Percentiles rank a stretch among this genome's conserved stretches.
phyloP scores from a whole-genome alignment of 2,329 filamentous ascomycete genomes.

The Meredithiella fracta region DNA sequence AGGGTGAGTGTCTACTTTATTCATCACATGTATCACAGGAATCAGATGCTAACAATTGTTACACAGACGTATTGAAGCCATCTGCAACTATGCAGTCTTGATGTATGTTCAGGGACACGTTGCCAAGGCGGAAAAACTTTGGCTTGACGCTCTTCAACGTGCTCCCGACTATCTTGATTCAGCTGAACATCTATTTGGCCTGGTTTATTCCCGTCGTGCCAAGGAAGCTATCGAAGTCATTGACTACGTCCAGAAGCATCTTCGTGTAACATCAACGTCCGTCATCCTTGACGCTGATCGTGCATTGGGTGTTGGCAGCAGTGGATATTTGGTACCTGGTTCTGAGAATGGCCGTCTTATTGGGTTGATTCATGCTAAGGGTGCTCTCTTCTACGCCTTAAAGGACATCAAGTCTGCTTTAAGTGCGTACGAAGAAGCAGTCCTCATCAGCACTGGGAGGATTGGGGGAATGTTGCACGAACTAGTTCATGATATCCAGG shows the following conservation, averaged over 20 bases:
- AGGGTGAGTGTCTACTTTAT: slow-evolving; percentile 29
- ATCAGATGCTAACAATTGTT: slow-evolving; percentile 17
- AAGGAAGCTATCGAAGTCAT: slow-evolving; percentile 80
- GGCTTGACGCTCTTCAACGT: slow-evolving; percentile 67
- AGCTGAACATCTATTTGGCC: slow-evolving; percentile 79
- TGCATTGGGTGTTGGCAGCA: slow-evolving; percentile 26
- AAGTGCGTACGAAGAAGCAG: slow-evolving; percentile 83
- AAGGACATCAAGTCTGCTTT: slow-evolving; percentile 71
- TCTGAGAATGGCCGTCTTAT: slow-evolving; percentile 85
- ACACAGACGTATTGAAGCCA: slow-evolving; percentile 68
- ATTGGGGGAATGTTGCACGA: slow-evolving; percentile 54
- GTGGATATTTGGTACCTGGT: slow-evolving; percentile 70
- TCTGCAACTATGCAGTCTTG: slow-evolving; percentile 83
- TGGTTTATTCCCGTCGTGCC: slow-evolving; percentile 70
- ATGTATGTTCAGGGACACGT: slow-evolving; percentile 68
- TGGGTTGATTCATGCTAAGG: slow-evolving; percentile 88
- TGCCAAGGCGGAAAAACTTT: slow-evolving; percentile 70
- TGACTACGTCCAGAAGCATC: slow-evolving; percentile 59
- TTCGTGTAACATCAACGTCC: slow-evolving; percentile 23
- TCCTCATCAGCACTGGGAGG: slow-evolving; percentile 69
- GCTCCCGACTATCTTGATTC: slow-evolving; percentile 86
- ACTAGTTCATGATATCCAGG: slow-evolving; percentile 63
- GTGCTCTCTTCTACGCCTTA: slow-evolving; percentile 90
- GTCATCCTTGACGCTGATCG: slow-evolving; percentile 9
- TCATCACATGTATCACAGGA: slow-evolving; percentile 14